Conservation (phyloP, 2,329 filamentous ascomycete genomes). For the Claviceps sp. region DNA sequence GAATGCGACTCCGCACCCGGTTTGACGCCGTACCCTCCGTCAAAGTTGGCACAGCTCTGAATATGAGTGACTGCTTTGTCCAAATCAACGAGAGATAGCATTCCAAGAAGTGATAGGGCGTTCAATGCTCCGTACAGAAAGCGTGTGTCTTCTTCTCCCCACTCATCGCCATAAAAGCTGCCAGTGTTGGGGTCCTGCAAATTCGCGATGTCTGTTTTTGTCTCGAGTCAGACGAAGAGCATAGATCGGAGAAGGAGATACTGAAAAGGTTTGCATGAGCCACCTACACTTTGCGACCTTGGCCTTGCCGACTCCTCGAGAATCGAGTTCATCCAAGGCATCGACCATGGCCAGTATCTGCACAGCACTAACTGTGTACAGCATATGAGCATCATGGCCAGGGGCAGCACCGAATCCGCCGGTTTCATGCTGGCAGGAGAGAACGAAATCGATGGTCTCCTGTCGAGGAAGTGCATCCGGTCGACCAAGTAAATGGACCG, state of each 20-base stretch:
- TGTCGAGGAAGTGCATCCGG: slow-evolving; percentile 71
- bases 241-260: slow-evolving; percentile 4
- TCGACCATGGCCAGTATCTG: slow-evolving; percentile 84
- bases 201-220: slow-evolving; percentile 52
- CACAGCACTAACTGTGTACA: slow-evolving; percentile 89
- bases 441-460: slow-evolving; percentile 80
- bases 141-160: slow-evolving; percentile 90
- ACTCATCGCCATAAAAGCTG: slow-evolving; percentile 87
- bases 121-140: slow-evolving; percentile 89
- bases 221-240: slow-evolving; percentile 5
- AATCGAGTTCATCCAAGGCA: slow-evolving; percentile 71
- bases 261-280: not conserved
- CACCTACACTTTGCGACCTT: slow-evolving; percentile 68
- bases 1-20: slow-evolving; percentile 91
- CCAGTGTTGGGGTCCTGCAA: slow-evolving; percentile 73
- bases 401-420: slow-evolving; percentile 92
- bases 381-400: slow-evolving; percentile 88
- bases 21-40: slow-evolving; percentile 81
- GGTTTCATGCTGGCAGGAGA: slow-evolving; percentile 79
- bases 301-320: slow-evolving; percentile 46
- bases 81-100: slow-evolving; percentile 63
- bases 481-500: slow-evolving; percentile 69
- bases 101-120: slow-evolving; percentile 68
- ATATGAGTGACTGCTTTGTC: slow-evolving; percentile 70
- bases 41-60: slow-evolving; percentile 76